Evolutionary conservation across 176 grass and related monocot species (phyloP).

Genomic region (Paspalum notatum): DNA sequence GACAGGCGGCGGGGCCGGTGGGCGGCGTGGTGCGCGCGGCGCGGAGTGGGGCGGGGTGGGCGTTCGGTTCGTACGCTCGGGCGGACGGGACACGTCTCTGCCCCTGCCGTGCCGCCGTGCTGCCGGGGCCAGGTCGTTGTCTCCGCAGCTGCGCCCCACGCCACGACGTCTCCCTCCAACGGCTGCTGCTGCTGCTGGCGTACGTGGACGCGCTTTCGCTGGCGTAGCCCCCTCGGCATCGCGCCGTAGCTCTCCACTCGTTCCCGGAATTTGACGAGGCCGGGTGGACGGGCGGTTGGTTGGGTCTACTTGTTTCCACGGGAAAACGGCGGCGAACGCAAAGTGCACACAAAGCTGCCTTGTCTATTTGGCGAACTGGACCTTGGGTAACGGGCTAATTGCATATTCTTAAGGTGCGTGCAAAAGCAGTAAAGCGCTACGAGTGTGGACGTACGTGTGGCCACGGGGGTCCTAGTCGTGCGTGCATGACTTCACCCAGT

Average conservation of each 20-base stretch:
- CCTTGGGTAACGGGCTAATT: too few species aligned
- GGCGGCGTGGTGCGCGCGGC: slow-evolving; percentile 36
- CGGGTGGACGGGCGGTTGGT: neutral
- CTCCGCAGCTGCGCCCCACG: slow-evolving; percentile 26
- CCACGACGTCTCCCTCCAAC: slow-evolving; percentile 15
- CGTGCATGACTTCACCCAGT: too few species aligned
- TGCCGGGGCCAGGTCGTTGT: slow-evolving; percentile 40
- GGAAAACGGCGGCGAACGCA: neutral
- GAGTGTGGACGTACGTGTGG: too few species aligned
- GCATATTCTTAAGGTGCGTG: too few species aligned
- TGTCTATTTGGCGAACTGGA: too few species aligned
- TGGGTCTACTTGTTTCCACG: neutral
- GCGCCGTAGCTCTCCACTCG: neutral
- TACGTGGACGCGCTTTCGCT: slow-evolving; percentile 41
- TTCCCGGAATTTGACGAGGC: neutral
- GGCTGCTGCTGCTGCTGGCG: slow-evolving; percentile 10
- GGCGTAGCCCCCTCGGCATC: slow-evolving; percentile 23
- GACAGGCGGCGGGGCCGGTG: slow-evolving; percentile 18
- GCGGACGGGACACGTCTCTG: slow-evolving; percentile 37
- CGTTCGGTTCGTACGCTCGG: neutral
- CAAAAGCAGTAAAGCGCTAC: too few species aligned
- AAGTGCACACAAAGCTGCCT: neutral
- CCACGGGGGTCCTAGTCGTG: too few species aligned
- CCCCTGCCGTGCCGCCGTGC: slow-evolving; percentile 5
- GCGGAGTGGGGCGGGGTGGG: slow-evolving; percentile 3